Conservation (phyloP, 495 filamentous ascomycete species). For the Aspergillus conjunctus region DNA sequence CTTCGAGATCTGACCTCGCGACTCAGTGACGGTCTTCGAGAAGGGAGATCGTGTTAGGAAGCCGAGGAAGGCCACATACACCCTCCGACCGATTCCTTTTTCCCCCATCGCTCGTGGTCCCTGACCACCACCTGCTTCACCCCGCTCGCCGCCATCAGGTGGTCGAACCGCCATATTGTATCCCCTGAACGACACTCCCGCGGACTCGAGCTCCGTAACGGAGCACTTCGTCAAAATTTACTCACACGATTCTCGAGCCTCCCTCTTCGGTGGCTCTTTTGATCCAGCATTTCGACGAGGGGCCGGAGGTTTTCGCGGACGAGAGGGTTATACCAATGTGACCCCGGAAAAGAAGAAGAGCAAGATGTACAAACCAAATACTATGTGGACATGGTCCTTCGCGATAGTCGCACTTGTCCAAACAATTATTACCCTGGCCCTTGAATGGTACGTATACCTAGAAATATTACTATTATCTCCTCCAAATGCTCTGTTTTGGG, state of each 20-base stretch:
- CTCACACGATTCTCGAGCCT: constrained; percentile 62
- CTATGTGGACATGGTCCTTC: constrained; percentile 88
- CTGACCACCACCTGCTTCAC: constrained; percentile 5
- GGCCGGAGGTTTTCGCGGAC: constrained; percentile 54
- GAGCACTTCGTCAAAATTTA: constrained; percentile 59
- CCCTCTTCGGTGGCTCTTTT: constrained; percentile 63
- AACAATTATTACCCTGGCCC: constrained; percentile 72
- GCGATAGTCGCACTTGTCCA: constrained; percentile 73
- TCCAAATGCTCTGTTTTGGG: background rate
- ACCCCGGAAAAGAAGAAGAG: constrained; percentile 23
- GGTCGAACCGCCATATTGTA: constrained; percentile 46
- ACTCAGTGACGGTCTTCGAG: constrained; percentile 11
- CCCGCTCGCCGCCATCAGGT: constrained; percentile 32
- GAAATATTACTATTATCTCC: background rate
- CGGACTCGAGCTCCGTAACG: constrained; percentile 45
- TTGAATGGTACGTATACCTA: constrained; percentile 73
- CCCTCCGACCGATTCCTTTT: constrained; percentile 5
- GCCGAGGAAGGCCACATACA: constrained; percentile 5
- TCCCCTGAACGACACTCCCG: constrained; percentile 30
- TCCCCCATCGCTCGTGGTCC: background rate
- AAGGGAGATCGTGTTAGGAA: constrained; percentile 1
- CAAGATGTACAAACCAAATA: constrained; percentile 72
- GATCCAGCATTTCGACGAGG: constrained; percentile 54
- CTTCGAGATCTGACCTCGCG: constrained; percentile 23
- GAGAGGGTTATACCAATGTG: constrained; percentile 56